Evolutionary conservation across 2,329 filamentous ascomycete species (phyloP).

Genomic region (Ramularia endophylla): DNA sequence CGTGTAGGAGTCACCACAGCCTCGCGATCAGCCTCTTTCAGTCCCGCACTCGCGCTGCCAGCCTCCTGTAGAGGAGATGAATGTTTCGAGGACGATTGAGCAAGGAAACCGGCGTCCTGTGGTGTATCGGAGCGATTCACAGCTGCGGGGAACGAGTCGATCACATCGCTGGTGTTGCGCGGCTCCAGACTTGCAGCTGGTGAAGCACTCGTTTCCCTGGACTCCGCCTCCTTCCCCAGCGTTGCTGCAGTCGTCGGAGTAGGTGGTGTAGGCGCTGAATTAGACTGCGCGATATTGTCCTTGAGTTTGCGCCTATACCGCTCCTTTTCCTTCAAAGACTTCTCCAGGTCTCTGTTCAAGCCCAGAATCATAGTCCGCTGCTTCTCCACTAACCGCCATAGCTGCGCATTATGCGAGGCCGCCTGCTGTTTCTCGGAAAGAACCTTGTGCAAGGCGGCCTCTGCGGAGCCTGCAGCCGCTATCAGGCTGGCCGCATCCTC

Average conservation of each 20-base stretch:
- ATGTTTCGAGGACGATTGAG: conserved; percentile 14
- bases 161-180: conserved; percentile 26
- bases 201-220: conserved; percentile 25
- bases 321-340: conserved; percentile 88
- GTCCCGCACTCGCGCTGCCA: conserved; percentile 10
- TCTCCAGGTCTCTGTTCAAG: conserved; percentile 89
- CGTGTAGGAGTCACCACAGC: neutral
- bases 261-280: conserved; percentile 25
- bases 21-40: neutral
- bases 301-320: conserved; percentile 87
- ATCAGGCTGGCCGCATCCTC: conserved; percentile 75
- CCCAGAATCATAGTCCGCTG: conserved; percentile 90
- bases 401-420: conserved; percentile 79
- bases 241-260: conserved; percentile 7
- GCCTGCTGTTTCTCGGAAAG: conserved; percentile 88
- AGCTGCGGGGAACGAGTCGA: conserved; percentile 15
- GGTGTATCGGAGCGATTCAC: conserved; percentile 28
- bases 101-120: conserved; percentile 17
- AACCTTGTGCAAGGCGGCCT: conserved; percentile 81
- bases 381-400: conserved; percentile 96
- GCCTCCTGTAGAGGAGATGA: conserved; percentile 19
- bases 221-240: conserved; percentile 11
- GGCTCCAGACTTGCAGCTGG: conserved; percentile 21
- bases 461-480: conserved; percentile 76
- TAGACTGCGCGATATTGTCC: conserved; percentile 54